These are phyloP conservation scores for Podospora pseudoanserina DNA, from an alignment of 495 filamentous ascomycete species.

Conservation along the genomic window DNA sequence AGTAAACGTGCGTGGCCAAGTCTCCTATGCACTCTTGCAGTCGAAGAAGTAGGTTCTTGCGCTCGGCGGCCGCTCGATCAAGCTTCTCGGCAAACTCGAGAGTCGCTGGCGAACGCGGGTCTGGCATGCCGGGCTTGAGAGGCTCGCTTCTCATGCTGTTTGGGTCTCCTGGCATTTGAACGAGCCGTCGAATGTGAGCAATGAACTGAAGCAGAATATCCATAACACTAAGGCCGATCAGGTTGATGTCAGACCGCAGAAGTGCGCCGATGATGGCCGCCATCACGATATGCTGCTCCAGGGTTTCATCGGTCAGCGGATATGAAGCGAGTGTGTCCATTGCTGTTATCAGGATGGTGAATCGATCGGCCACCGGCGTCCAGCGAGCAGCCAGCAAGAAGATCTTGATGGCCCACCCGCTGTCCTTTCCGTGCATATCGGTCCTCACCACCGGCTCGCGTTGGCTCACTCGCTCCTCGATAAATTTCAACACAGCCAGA, in stretches of 20 bases:
- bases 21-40: constrained; percentile 76
- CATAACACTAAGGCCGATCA: constrained; percentile 92
- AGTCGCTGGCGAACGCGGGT: constrained; percentile 26
- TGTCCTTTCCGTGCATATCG: constrained; percentile 35
- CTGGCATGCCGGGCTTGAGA: constrained; percentile 25
- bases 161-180: constrained; percentile 59
- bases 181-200: constrained; percentile 68
- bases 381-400: constrained; percentile 73
- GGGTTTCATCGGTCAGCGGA: constrained; percentile 59
- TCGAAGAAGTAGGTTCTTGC: constrained; percentile 56
- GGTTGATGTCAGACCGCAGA: constrained; percentile 81
- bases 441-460: constrained; percentile 42
- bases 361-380: constrained; percentile 89
- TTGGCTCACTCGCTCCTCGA: constrained; percentile 54
- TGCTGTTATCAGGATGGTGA: constrained; percentile 74
- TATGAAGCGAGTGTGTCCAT: constrained; percentile 69
- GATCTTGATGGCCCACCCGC: constrained; percentile 74
- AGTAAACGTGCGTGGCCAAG: constrained; percentile 90
- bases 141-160: constrained; percentile 37
- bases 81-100: constrained; percentile 28
- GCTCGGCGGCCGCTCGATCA: constrained; percentile 28
- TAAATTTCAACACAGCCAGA: constrained; percentile 64
- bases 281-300: constrained; percentile 67
- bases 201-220: constrained; percentile 80
- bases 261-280: constrained; percentile 72